These are phyloP conservation scores for Microbotryum violaceum DNA, from an alignment of 1,284 basidiomycete species.

Conservation along the genomic window DNA sequence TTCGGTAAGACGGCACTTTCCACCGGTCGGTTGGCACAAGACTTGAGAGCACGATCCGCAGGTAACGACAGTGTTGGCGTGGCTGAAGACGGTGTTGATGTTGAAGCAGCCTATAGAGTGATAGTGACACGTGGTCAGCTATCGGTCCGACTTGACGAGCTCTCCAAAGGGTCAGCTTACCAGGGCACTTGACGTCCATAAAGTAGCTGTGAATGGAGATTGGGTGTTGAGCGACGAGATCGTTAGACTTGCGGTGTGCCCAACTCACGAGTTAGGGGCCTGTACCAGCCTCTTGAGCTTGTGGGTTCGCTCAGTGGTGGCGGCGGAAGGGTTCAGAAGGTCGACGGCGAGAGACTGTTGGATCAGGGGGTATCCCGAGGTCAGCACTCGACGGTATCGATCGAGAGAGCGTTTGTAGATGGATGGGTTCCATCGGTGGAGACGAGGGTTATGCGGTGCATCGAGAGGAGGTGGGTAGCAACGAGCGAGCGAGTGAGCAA, in stretches of 20 bases:
- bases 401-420: too few relatives aligned
- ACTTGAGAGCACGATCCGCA: constrained; percentile 91
- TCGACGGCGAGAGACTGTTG: constrained; percentile 91
- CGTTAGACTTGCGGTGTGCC: neutral
- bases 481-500: too few relatives aligned
- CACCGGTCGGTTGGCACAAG: constrained; percentile 96
- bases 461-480: too few relatives aligned
- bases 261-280: constrained; percentile 43
- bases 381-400: too few relatives aligned
- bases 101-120: constrained; percentile 61
- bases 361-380: too few relatives aligned
- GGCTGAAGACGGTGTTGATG: constrained; percentile 91
- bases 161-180: constrained; percentile 42
- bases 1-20: constrained; percentile 96
- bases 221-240: too few relatives aligned
- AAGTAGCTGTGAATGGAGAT: constrained; percentile 54
- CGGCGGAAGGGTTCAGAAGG: constrained; percentile 89
- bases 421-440: too few relatives aligned
- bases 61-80: constrained; percentile 85
- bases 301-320: constrained; percentile 69
- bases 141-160: neutral
- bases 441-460: too few relatives aligned
- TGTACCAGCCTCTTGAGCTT: constrained; percentile 99
- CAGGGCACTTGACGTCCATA: constrained; percentile 99
- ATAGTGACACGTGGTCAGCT: neutral